These are phyloP conservation scores for Backusella tuberculispora DNA, from an alignment of 192 early-diverging fungal species.

Conservation along the genomic window DNA sequence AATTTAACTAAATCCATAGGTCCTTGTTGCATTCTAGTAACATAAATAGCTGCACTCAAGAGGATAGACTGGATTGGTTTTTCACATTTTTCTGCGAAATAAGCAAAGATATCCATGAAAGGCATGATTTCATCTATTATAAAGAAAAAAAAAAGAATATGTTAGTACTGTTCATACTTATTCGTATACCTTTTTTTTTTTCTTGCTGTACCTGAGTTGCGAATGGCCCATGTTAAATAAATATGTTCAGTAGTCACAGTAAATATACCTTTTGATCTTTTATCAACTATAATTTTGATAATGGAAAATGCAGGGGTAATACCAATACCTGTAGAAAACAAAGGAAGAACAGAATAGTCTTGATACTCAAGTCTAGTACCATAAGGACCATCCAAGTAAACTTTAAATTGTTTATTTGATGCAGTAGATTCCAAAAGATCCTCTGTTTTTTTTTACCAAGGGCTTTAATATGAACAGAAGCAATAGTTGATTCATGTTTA, in stretches of 20 bases:
- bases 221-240: constrained; percentile 44
- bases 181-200: neutral
- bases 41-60: constrained; percentile 24
- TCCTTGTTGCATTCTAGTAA: constrained; percentile 25
- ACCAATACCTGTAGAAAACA: constrained; percentile 44
- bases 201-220: constrained; percentile 29
- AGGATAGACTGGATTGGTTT: constrained; percentile 10
- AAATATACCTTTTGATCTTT: constrained; percentile 24
- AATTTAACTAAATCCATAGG: neutral
- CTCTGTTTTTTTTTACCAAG: constrained; percentile 36
- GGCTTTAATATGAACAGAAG: constrained; percentile 40
- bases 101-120: constrained; percentile 24
- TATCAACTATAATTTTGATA: constrained; percentile 40
- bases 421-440: constrained; percentile 22
- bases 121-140: constrained; percentile 26
- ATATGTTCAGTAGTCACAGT: constrained; percentile 39
- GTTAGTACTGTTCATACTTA: neutral
- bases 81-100: constrained; percentile 24
- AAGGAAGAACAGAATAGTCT: constrained; percentile 28
- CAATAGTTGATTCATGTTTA: constrained; percentile 14
- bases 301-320: constrained; percentile 43
- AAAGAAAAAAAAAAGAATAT: no score
- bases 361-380: constrained; percentile 40
- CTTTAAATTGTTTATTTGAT: neutral
- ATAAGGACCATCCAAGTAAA: constrained; percentile 46